phyloP scores from a whole-genome alignment of 2,329 filamentous ascomycete species.

The Trichophyton mentagrophytes region DNA sequence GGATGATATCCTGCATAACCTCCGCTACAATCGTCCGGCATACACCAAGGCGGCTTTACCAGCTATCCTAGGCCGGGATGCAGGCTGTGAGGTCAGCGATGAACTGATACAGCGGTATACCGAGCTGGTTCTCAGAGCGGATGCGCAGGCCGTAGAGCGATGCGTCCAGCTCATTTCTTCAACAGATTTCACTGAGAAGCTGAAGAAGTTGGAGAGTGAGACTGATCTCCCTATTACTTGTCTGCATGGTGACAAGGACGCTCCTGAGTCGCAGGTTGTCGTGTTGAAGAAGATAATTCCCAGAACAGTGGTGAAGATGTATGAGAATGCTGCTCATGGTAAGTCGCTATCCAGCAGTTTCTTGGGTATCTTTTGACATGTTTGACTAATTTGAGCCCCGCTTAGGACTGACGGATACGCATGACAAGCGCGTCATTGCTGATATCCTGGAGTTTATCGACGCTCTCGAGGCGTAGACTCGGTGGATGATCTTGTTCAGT shows the following conservation, averaged over 20 bases:
- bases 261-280: conserved; percentile 16
- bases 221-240: conserved; percentile 16
- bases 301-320: conserved; percentile 18
- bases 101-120: conserved; percentile 15
- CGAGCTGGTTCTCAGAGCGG: conserved; percentile 17
- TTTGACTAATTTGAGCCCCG: background rate
- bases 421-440: background rate
- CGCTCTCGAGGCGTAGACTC: background rate
- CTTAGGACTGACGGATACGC: conserved; percentile 2
- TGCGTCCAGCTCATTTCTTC: conserved; percentile 19
- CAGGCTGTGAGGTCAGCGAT: conserved; percentile 12
- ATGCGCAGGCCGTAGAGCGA: conserved; percentile 19
- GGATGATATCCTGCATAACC: conserved; percentile 18
- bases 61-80: conserved; percentile 15
- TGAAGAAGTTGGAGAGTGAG: conserved; percentile 12
- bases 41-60: conserved; percentile 16
- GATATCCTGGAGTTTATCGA: conserved; percentile 6
- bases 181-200: conserved; percentile 18
- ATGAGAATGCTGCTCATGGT: conserved; percentile 20
- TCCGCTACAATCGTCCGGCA: conserved; percentile 15
- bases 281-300: conserved; percentile 17
- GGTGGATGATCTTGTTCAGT: background rate
- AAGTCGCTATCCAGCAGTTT: background rate
- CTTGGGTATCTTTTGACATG: background rate
- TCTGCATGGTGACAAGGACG: conserved; percentile 20